Evolutionary conservation across 345 rosid species (phyloP), one percentile per base, ranked within the genome.

Genomic region (Hypericum androsaemum): DNA sequence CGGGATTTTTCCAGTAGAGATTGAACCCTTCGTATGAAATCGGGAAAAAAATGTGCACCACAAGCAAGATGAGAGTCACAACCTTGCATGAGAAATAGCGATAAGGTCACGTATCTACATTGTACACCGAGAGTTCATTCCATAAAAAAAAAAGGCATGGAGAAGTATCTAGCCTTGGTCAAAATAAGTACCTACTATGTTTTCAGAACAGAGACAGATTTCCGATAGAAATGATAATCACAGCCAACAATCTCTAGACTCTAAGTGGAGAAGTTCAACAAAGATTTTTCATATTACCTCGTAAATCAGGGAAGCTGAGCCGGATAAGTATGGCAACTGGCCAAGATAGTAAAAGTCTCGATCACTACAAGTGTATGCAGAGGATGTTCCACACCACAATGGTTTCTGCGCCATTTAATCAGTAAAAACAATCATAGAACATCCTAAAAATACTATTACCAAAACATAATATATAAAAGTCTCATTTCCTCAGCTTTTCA

Each of bases 311-410:
- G 96, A 71, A 74, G 75, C 89, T 50, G 71, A 32, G 48, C 67
- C 42, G 13, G 82, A 84, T 69, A 92, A 74, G 77, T 84, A 92
- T 0, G 96, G 98, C 77, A 92, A 71, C 74, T 88, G 80, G 5
- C 98, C 98, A 5, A 92, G 83, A 68, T 69, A 92, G 69, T 56
- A 88, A 69, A 81, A 85, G 1, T 74, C 88, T 50, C 89, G 80
- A 54, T 84, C 86, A 39, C 59, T 62, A 71, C 98, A 92, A 54
- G 89, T 62, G 61, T 81, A 60, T 16, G 64, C 58, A 59, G 77
- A 51, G 46, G 40, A 39, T 7, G 63, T 73, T 17, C 64, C 63
- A 58, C 98, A 92, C 96, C 96, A 92, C 59, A 92, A 56, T 43
- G 98, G 96, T 80, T 84, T 81, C 98, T 90, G 74, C 69, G 74